A percentile compares a stretch with the other conserved stretches of the same genome.
These are phyloP conservation scores for Boechera retrofracta DNA, from an alignment of 345 rosid genomes.

Conservation along the genomic window DNA sequence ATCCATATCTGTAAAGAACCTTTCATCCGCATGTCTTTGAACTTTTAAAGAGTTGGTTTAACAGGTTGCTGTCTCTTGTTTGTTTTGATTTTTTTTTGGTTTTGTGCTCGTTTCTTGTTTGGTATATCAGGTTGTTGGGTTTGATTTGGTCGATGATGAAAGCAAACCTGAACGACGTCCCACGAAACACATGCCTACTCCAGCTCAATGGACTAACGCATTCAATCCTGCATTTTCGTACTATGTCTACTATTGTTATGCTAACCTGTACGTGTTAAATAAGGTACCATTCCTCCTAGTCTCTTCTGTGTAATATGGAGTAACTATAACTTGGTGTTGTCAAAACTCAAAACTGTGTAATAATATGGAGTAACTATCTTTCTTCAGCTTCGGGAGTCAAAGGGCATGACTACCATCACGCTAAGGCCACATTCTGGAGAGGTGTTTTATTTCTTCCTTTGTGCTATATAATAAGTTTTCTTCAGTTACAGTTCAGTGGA, in stretches of 20 bases:
- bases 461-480: not conserved
- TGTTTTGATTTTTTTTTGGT: constrained; percentile 10
- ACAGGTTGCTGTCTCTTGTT: not conserved
- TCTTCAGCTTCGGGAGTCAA: constrained; percentile 93
- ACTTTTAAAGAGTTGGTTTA: constrained; percentile 4
- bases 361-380: not conserved
- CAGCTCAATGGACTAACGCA: constrained; percentile 96
- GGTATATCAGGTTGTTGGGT: constrained; percentile 83
- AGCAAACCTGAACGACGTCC: constrained; percentile 99
- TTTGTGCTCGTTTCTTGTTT: constrained; percentile 28
- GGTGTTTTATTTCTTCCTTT: constrained; percentile 51
- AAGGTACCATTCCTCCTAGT: constrained; percentile 58
- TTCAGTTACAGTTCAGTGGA: constrained; percentile 7
- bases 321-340: constrained; percentile 7
- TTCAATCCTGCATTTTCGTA: constrained; percentile 98
- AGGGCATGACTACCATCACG: constrained; percentile 98
- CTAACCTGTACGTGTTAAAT: constrained; percentile 90
- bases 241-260: constrained; percentile 93
- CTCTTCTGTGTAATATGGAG: not conserved
- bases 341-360: constrained; percentile 17
- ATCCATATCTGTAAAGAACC: constrained; percentile 4
- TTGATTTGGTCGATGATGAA: constrained; percentile 98
- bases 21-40: constrained; percentile 4
- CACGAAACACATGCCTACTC: constrained; percentile 99
- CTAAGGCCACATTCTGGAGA: constrained; percentile 97